Percentiles rank a stretch among this genome's conserved stretches.
Conservation (phyloP, 345 rosid genomes). For the Hevea brasiliensis region DNA sequence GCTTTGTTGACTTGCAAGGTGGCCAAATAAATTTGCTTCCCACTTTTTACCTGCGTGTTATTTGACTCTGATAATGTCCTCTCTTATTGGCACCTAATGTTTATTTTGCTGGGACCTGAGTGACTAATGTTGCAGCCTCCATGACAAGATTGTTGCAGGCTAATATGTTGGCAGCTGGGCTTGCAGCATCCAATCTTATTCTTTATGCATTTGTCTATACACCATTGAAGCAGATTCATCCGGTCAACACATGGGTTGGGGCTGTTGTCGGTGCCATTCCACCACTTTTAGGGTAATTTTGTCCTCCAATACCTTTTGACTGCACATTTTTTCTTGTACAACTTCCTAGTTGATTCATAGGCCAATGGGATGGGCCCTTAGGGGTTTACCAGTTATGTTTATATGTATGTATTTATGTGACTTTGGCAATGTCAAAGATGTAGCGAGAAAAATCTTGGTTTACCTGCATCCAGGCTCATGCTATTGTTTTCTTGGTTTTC, state of each 20-base stretch:
- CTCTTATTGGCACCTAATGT: neutral
- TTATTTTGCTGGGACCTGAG: conserved; percentile 14
- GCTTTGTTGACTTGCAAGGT: conserved; percentile 80
- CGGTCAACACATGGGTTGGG: conserved; percentile 96
- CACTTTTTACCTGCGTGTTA: neutral
- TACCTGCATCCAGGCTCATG: neutral
- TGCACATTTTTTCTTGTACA: neutral
- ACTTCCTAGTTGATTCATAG: neutral
- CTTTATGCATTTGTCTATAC: conserved; percentile 27
- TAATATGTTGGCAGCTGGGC: conserved; percentile 88
- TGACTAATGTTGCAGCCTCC: conserved; percentile 37
- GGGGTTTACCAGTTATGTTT: neutral
- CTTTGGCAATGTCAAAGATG: neutral
- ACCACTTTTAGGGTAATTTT: conserved; percentile 87
- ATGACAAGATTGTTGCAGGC: conserved; percentile 85
- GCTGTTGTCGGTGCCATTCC: conserved; percentile 99
- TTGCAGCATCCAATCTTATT: conserved; percentile 30
- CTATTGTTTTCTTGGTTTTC: conserved; percentile 20
- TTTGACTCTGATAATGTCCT: neutral
- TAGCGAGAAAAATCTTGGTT: neutral
- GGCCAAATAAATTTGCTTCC: conserved; percentile 26
- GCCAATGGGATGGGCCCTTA: neutral
- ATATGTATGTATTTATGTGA: neutral
- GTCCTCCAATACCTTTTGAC: neutral
- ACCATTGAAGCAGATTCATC: conserved; percentile 89